Percentiles rank a stretch among this genome's conserved stretches.
phyloP scores from a whole-genome alignment of 2,329 filamentous ascomycete genomes.

The Plectosphaerella sp. region DNA sequence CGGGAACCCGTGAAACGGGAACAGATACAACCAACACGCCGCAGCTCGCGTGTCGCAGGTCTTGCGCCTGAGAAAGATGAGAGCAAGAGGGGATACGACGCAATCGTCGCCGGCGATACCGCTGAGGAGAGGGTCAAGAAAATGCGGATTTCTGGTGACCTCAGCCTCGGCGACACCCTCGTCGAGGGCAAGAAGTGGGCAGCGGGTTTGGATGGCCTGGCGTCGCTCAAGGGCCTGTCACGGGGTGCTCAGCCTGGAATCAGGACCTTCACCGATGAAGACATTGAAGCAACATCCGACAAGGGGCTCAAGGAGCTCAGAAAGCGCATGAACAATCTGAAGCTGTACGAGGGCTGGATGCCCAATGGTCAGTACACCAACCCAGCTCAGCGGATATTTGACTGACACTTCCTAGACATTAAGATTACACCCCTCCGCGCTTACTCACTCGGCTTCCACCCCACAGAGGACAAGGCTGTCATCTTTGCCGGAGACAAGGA shows the following conservation, averaged over 20 bases:
- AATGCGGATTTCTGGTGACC: conserved; percentile 45
- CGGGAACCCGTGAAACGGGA: conserved; percentile 43
- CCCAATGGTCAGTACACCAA: conserved; percentile 60
- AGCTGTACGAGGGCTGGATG: conserved; percentile 78
- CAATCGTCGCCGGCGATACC: conserved; percentile 21
- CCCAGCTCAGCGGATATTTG: background rate
- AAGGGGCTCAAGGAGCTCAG: conserved; percentile 69
- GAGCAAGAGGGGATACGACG: conserved; percentile 44
- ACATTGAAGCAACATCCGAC: conserved; percentile 75
- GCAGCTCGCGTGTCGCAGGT: conserved; percentile 55
- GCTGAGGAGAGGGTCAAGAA: conserved; percentile 52
- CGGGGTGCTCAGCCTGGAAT: conserved; percentile 74
- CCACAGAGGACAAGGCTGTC: conserved; percentile 77
- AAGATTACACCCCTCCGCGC: conserved; percentile 87
- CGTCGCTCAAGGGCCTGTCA: conserved; percentile 46
- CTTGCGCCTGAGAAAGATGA: conserved; percentile 42
- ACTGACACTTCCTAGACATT: conserved; percentile 53
- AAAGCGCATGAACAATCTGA: conserved; percentile 70
- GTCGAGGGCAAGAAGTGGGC: conserved; percentile 78
- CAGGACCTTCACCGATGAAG: conserved; percentile 80
- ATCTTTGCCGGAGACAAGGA: conserved; percentile 94
- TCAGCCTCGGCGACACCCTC: conserved; percentile 72
- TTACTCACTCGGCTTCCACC: conserved; percentile 86
- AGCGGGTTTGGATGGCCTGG: conserved; percentile 60
- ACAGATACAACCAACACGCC: conserved; percentile 44